Base-by-base conservation (phyloP, 805 yeast genomes). In the Zygotorulaspora sp. region DNA sequence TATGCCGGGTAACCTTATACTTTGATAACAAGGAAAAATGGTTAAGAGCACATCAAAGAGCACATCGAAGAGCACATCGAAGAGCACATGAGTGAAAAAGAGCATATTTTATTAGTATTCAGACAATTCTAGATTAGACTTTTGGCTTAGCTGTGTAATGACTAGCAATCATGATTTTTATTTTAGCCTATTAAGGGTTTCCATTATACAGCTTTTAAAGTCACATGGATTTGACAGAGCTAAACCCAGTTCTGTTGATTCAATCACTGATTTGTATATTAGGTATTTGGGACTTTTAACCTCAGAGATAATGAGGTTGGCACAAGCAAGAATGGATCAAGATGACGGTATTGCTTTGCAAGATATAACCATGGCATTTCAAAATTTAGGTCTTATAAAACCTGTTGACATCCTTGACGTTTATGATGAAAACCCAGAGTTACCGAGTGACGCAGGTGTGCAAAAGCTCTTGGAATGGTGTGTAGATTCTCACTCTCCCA, bases 141-240 rank as follows among this genome's bases (percentile, higher is more conserved):
- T 9, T 27, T 5, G 11, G 14, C 16, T 9, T 26, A 26, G 6
- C 9, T n/a, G 30, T 12, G 15, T 12, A 6, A 52, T 54, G 50
- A 49, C 58, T 7, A 45, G 57, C 5, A 49, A 47, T 27, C 38
- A 63, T 30, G 72, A 70, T 26, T 72, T 76, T 56, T 67, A 66
- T 49, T 72, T 67, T 44, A 61, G 72, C 6, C 54, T 75, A 12
- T 59, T 73, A 21, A 60, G 79, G 25, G 62, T 76, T 30, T 66
- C 79, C 0, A 66, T 74, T 44, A 65, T 74, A 32, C 82, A 76
- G 55, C 57, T 68, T 40, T 70, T 90, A 36, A 78, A 86, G 44
- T 78, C 92, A 0, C 75, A 79, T 20, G 98, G 98, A 0, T 86
- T 88, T 52, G 96, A 86, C 44, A 72, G 78, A 50, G 78, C 89